These are phyloP conservation scores for Parachaetomium inaequale DNA, from an alignment of 495 filamentous ascomycete species.

Conservation along the genomic window DNA sequence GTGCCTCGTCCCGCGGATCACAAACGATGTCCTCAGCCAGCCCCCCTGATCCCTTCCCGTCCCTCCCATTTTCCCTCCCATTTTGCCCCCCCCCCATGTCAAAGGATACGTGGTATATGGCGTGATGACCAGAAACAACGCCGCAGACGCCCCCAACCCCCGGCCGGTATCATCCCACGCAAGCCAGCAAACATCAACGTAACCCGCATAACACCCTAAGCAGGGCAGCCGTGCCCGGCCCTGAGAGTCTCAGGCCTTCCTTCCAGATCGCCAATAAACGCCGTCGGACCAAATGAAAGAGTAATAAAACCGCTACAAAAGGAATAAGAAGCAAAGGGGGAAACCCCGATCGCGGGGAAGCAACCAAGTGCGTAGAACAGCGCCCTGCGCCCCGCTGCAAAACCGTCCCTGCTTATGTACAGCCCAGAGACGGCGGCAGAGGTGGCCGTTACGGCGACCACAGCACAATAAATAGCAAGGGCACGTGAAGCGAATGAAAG, in stretches of 20 bases:
- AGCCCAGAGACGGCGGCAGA: neutral
- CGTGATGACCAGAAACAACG: neutral
- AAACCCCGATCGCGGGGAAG: neutral
- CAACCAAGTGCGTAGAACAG: neutral
- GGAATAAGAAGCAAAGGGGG: neutral
- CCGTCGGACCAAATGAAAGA: neutral
- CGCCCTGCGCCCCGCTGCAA: neutral
- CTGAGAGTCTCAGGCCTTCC: neutral
- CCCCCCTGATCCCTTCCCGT: neutral
- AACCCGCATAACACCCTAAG: neutral
- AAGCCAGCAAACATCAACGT: neutral
- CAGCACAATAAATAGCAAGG: neutral
- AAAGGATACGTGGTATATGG: constrained; percentile 7
- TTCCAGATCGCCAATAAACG: constrained; percentile 2
- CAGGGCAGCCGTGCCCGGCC: too few species aligned
- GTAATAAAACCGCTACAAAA: neutral
- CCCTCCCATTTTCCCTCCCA: neutral
- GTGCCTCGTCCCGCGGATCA: neutral
- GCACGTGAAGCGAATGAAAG: neutral
- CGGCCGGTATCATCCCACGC: constrained; percentile 7
- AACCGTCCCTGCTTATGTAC: neutral
- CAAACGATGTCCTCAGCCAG: neutral
- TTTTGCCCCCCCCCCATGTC: neutral
- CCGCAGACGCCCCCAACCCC: constrained; percentile 1
- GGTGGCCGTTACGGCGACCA: neutral